These are phyloP conservation scores for Oryza meyeriana DNA, from an alignment of 176 grass and related monocot species.

Conservation along the genomic window DNA sequence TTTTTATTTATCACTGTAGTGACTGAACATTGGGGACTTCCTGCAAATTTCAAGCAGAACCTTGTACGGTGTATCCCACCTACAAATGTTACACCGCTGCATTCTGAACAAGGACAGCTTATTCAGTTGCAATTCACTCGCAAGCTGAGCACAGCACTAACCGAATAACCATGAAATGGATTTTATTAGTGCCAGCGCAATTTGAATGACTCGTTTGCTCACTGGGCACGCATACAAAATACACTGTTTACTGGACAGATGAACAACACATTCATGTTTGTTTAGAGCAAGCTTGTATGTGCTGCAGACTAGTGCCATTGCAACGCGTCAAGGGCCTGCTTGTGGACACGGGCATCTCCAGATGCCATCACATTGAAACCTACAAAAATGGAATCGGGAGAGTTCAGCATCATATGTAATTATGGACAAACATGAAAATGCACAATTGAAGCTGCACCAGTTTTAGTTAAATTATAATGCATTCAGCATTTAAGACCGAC, in stretches of 20 bases:
- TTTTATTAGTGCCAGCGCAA: not conserved
- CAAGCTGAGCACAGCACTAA: not conserved
- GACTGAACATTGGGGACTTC: too few species aligned
- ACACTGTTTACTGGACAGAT: conserved; percentile 15
- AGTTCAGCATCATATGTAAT: not conserved
- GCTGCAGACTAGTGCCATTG: conserved; percentile 31
- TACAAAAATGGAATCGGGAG: conserved; percentile 25
- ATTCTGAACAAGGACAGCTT: not conserved
- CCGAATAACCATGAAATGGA: not conserved
- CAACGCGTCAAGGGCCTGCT: conserved; percentile 46
- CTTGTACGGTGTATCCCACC: not conserved
- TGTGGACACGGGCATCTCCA: conserved; percentile 65
- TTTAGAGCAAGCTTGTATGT: not conserved
- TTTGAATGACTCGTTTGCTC: not conserved
- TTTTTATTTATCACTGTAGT: too few species aligned
- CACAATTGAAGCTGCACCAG: not conserved
- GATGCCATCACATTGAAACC: conserved; percentile 88
- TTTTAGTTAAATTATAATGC: not conserved
- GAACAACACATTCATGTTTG: not conserved
- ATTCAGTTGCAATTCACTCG: not conserved
- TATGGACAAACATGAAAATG: not conserved
- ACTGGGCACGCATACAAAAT: not conserved
- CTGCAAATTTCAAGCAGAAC: too few species aligned
- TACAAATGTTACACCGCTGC: not conserved
- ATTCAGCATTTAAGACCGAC: not conserved